Conservation (phyloP, 208 protist genomes). For the Trypanosoma scelopori region DNA sequence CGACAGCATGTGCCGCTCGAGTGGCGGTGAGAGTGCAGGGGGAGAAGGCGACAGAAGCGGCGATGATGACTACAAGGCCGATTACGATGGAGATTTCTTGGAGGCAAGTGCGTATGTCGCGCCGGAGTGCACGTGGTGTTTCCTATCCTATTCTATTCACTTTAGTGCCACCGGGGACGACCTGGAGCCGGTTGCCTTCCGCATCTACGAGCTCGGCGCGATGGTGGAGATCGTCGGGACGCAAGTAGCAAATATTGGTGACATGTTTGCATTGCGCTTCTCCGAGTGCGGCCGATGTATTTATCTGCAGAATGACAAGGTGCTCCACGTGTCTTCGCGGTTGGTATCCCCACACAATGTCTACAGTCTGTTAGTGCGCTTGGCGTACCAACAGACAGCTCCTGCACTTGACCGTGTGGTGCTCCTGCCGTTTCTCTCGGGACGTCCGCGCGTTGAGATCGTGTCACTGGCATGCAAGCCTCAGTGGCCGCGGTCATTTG, state of each 20-base stretch:
- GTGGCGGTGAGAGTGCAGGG: neutral
- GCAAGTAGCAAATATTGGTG: neutral
- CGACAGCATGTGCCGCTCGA: neutral
- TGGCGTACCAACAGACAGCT: constrained; percentile 4
- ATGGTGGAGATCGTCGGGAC: neutral
- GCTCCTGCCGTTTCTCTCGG: constrained; percentile 2
- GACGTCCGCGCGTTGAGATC: neutral
- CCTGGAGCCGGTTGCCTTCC: neutral
- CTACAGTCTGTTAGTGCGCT: constrained; percentile 2
- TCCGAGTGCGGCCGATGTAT: neutral
- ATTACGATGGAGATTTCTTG: neutral
- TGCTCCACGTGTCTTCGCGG: neutral
- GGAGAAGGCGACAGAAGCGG: neutral
- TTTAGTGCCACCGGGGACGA: neutral
- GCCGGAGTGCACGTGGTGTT: neutral
- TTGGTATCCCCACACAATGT: neutral
- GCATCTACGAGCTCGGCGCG: neutral
- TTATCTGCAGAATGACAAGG: constrained; percentile 7
- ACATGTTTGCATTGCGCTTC: constrained; percentile 7
- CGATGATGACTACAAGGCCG: neutral
- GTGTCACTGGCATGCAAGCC: constrained; percentile 5
- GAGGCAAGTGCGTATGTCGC: neutral
- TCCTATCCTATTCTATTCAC: constrained; percentile 5
- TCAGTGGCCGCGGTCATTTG: neutral
- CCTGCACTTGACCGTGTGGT: neutral